Evolutionary conservation across 2,329 filamentous ascomycete genomes (phyloP).

Genomic region (Emydomyces testavorans): DNA sequence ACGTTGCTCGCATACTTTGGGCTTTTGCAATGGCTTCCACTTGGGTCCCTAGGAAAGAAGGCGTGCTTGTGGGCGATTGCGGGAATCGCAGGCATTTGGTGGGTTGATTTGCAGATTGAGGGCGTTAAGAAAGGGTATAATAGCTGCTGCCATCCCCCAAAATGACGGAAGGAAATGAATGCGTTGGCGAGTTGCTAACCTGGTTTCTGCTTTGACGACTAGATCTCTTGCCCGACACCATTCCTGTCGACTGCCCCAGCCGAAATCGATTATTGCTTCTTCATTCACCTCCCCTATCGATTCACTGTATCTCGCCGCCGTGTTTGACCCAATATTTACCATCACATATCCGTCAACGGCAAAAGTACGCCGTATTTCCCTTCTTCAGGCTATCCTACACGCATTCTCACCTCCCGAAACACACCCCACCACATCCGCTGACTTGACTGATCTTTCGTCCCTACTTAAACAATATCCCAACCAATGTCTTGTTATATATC

Average conservation of each 20-base stretch:
- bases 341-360: conserved; percentile 64
- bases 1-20: conserved; percentile 62
- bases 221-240: conserved; percentile 62
- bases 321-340: conserved; percentile 94
- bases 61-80: conserved; percentile 78
- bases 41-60: conserved; percentile 61
- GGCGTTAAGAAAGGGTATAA: conserved; percentile 76
- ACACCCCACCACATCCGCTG: conserved; percentile 36
- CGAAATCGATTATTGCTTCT: conserved; percentile 71
- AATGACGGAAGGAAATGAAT: neutral
- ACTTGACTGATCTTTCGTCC: conserved; percentile 49
- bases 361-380: conserved; percentile 63
- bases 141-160: no score
- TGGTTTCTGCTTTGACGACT: conserved; percentile 3
- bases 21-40: conserved; percentile 69
- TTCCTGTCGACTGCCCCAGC: conserved; percentile 60
- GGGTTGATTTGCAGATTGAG: conserved; percentile 96
- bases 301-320: conserved; percentile 81
- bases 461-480: conserved; percentile 58
- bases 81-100: conserved; percentile 86
- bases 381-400: conserved; percentile 61
- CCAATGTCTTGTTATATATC: conserved; percentile 74
- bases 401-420: conserved; percentile 53
- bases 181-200: neutral
- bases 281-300: conserved; percentile 91